Base-by-base conservation (phyloP, 805 yeast species). In the Saccharomycopsis amapae region DNA sequence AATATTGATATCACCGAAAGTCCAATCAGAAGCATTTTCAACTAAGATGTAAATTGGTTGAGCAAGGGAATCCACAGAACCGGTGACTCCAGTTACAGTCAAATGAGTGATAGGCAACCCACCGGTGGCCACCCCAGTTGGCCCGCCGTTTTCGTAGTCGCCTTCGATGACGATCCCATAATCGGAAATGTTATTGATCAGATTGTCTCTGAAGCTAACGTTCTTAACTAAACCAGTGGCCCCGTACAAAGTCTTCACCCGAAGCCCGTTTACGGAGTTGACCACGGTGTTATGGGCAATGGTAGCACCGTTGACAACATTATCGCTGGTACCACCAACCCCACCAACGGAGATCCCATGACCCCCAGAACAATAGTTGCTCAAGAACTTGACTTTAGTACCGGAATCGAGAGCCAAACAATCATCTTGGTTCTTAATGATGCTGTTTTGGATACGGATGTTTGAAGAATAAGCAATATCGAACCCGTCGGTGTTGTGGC, bases 331-430 rank as follows among this genome's bases (percentile, higher is more conserved):
- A 22, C 52, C 55, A 42, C 56, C 55, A 31, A 52, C 51, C n/a
- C 49, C 42, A 20, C 56, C 55, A 37, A 53, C 45, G 12, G 56
- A 53, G 28, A 52, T 52, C 28, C 56, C 56, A 32, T 53, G 55
- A 33, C 52, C 53, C 40, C 52, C 52, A 22, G 45, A 47, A 42
- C 56, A 53, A 7, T 20, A 15, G 30, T 52, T 53, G 35, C 42
- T 48, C 24, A 20, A 15, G 41, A 53, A 52, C 17, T 41, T 23
- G 38, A 50, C 52, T 20, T 41, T 45, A 5, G 40, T 47, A 41
- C 55, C 54, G 13, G 55, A 49, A 26, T 53, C 50, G 5, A 53
- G 45, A 15, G 55, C 53, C 5, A 53, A 44, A 46, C 56, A 53
- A 25, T 52, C 56, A 41, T 53, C 55, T 44, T 51, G 53, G 31